These are phyloP conservation scores for Malbranchea cinnamomea DNA, from an alignment of 2,329 filamentous ascomycete genomes.

Conservation along the genomic window DNA sequence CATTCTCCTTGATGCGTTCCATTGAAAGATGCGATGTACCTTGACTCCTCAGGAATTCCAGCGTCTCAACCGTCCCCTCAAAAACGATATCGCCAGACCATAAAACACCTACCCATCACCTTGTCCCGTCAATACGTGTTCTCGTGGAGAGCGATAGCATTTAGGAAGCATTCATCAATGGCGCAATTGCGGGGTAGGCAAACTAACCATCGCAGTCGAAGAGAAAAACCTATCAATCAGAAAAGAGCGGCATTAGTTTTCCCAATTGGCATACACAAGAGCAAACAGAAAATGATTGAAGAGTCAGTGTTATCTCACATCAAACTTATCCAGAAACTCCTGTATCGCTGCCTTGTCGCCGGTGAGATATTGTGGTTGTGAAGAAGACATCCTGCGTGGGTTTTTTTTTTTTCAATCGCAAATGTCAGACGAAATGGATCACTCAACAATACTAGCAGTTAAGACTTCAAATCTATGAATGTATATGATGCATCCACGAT, in stretches of 20 bases:
- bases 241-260: slow-evolving; percentile 11
- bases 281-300: not conserved
- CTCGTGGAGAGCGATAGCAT: slow-evolving; percentile 1
- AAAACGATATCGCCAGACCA: slow-evolving; percentile 94
- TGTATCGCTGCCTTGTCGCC: slow-evolving; percentile 64
- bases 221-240: slow-evolving; percentile 57
- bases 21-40: slow-evolving; percentile 43
- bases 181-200: slow-evolving; percentile 2
- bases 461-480: too few species aligned
- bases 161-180: slow-evolving; percentile 3
- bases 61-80: slow-evolving; percentile 67
- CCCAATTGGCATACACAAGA: slow-evolving; percentile 3
- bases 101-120: slow-evolving; percentile 58
- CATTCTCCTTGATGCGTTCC: too few species aligned
- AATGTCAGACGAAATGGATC: too few species aligned
- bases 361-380: slow-evolving; percentile 50
- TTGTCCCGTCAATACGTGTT: slow-evolving; percentile 9
- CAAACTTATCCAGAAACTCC: slow-evolving; percentile 77
- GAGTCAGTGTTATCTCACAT: slow-evolving; percentile 48
- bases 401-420: too few species aligned
- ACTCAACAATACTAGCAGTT: too few species aligned
- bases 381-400: too few species aligned
- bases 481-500: too few species aligned
- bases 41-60: slow-evolving; percentile 67
- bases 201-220: slow-evolving; percentile 88